Conservation (phyloP, 1,284 basidiomycete species). For the Puccinia polysora region DNA sequence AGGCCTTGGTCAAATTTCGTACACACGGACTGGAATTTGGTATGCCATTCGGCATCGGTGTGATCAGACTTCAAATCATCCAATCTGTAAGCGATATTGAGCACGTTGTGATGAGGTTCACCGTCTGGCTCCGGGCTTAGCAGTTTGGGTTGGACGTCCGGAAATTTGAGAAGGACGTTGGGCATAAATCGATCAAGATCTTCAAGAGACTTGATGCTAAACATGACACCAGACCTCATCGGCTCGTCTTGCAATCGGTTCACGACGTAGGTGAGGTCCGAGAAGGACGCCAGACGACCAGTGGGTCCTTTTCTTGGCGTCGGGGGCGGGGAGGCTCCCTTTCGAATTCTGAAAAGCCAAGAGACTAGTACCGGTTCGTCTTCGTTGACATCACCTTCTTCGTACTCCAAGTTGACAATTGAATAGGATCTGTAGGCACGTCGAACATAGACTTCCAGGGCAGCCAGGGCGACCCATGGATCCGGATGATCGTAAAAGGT, state of each 20-base stretch:
- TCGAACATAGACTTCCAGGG: conserved; percentile 91
- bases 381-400: conserved; percentile 73
- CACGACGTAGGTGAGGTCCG: conserved; percentile 86
- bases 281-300: conserved; percentile 73
- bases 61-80: conserved; percentile 72
- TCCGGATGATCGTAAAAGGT: conserved; percentile 88
- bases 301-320: conserved; percentile 52
- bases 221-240: conserved; percentile 77
- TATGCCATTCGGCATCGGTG: conserved; percentile 72
- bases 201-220: conserved; percentile 74
- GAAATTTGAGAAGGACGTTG: conserved; percentile 49
- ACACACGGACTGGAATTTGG: conserved; percentile 68
- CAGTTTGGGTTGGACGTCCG: conserved; percentile 45
- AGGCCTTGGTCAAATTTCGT: conserved; percentile 68
- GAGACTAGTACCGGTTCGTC: conserved; percentile 76
- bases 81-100: conserved; percentile 85
- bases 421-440: conserved; percentile 95
- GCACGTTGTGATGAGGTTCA: conserved; percentile 77
- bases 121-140: conserved; percentile 61
- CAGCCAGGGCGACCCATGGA: conserved; percentile 77
- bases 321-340: conserved; percentile 63
- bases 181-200: conserved; percentile 67
- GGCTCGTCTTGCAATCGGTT: conserved; percentile 74
- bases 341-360: conserved; percentile 87
- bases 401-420: conserved; percentile 84